Conservation (phyloP, 768 basidiomycete genomes). For the Clavulina sp. region DNA sequence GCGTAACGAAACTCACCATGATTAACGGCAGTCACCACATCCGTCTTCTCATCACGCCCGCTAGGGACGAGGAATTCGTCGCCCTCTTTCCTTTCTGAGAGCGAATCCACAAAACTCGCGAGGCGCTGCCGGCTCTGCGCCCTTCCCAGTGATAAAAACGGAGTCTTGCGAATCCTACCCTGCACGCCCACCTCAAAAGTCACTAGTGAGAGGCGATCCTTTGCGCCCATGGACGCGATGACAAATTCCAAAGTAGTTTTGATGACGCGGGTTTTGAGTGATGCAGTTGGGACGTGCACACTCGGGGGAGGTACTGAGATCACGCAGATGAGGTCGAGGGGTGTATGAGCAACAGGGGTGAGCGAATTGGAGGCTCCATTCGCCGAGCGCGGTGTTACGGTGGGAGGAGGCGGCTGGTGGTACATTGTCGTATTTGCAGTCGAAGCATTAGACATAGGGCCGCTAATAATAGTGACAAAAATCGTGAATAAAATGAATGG, state of each 20-base stretch:
- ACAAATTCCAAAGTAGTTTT: constrained; percentile 76
- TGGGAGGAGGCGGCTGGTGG: constrained; percentile 19
- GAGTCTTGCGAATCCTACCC: constrained; percentile 79
- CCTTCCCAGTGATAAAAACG: constrained; percentile 63
- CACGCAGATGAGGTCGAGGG: constrained; percentile 84
- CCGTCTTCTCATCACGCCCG: constrained; percentile 82
- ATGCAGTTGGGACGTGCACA: constrained; percentile 57
- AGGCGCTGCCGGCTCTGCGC: constrained; percentile 51
- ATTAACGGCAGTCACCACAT: constrained; percentile 97
- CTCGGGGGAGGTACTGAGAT: constrained; percentile 66
- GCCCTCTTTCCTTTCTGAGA: constrained; percentile 13
- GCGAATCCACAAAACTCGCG: constrained; percentile 59
- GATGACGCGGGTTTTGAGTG: constrained; percentile 79
- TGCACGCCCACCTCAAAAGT: constrained; percentile 81
- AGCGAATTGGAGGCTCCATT: constrained; percentile 66
- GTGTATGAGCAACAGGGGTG: constrained; percentile 64
- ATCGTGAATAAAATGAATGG: background rate
- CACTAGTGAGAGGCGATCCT: constrained; percentile 76
- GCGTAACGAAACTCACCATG: constrained; percentile 38
- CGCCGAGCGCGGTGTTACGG: constrained; percentile 56
- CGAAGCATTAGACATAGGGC: background rate
- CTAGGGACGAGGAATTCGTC: constrained; percentile 51
- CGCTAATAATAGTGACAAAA: background rate
- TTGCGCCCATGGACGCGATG: constrained; percentile 52
- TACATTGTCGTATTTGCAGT: background rate